These are phyloP conservation scores for Rehmannia glutinosa DNA, from an alignment of 257 asterid species.

Conservation along the genomic window DNA sequence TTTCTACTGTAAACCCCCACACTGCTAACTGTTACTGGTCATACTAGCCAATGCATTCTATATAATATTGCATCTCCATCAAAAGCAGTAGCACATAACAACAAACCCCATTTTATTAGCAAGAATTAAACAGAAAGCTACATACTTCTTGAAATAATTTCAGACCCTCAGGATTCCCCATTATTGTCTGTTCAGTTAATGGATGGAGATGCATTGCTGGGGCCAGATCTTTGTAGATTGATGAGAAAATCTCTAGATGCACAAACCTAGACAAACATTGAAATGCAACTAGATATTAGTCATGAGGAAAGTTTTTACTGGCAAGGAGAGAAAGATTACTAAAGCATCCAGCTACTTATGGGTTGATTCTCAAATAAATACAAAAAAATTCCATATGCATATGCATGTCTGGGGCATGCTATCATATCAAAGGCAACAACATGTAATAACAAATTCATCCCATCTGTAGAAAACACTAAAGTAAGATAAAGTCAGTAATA, in stretches of 20 bases:
- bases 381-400: background rate
- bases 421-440: slow-evolving; percentile 7
- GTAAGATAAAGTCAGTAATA: background rate
- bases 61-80: too few relatives aligned
- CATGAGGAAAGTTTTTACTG: background rate
- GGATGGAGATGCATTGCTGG: slow-evolving; percentile 28
- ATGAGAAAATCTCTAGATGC: slow-evolving; percentile 40
- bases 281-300: background rate
- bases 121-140: slow-evolving; percentile 1
- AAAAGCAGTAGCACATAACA: background rate
- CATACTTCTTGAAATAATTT: slow-evolving; percentile 22
- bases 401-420: background rate
- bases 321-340: background rate
- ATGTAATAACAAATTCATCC: slow-evolving; percentile 4
- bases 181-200: slow-evolving; percentile 24
- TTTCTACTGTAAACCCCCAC: too few relatives aligned
- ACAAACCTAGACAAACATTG: slow-evolving; percentile 32
- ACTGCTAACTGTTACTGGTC: too few relatives aligned
- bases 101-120: background rate
- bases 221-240: slow-evolving; percentile 29
- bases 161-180: slow-evolving; percentile 18
- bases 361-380: background rate
- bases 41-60: too few relatives aligned
- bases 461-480: background rate
- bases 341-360: background rate